These are phyloP conservation scores for Blastocystis sp. DNA, from an alignment of 352 stramenopile species.

Conservation along the genomic window DNA sequence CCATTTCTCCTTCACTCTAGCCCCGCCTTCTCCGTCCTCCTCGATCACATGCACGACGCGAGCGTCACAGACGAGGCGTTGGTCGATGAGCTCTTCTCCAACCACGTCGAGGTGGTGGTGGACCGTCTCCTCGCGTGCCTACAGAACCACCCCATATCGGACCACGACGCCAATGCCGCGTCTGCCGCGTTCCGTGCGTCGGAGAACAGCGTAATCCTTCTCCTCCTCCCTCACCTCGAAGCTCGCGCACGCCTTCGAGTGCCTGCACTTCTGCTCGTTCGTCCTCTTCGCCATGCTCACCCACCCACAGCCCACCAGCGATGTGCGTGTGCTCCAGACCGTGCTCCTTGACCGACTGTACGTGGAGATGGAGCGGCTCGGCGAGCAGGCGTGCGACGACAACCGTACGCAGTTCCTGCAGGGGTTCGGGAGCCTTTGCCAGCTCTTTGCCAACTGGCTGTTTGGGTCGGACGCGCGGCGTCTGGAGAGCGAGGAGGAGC, in stretches of 20 bases:
- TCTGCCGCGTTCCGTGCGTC: too few relatives aligned
- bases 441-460: background rate
- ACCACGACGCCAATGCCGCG: too few relatives aligned
- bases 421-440: background rate
- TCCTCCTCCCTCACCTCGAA: background rate
- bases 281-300: background rate
- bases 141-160: background rate
- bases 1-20: background rate
- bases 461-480: background rate
- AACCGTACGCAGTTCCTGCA: background rate
- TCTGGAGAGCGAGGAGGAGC: background rate
- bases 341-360: background rate
- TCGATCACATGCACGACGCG: background rate
- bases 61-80: background rate
- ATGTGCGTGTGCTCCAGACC: background rate
- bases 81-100: background rate
- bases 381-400: too few relatives aligned
- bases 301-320: background rate
- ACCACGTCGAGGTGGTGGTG: background rate
- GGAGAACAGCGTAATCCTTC: too few relatives aligned
- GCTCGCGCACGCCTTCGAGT: background rate
- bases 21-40: background rate
- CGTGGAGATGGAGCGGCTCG: background rate
- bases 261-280: background rate
- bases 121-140: background rate